Evolutionary conservation across 306 rosid genomes (phyloP), one percentile per base, ranked within the genome.

Genomic region (Trifolium subterraneum): DNA sequence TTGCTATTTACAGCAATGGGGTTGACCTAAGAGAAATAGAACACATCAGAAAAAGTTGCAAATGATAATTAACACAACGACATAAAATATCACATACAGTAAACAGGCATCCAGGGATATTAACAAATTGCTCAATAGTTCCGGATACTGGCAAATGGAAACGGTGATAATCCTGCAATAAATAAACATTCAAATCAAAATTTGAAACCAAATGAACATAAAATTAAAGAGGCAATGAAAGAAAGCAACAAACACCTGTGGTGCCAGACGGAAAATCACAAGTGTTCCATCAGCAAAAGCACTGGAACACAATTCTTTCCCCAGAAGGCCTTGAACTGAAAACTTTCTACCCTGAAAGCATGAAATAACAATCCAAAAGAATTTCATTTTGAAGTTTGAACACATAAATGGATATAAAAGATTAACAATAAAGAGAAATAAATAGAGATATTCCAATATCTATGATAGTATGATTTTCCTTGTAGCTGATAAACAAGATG

Each of bases 1-100:
- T 91, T 91, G 88, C 98, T 94, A 83, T 94, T 94, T 54, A 94
- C 96, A 77, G 98, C 98, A 70, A 94, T 94, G 62, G 98, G 97
- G 75, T 94, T 91, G 61, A 94, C 98, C 98, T 94, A 39, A 27
- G 29, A 7, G 29, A 59, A 64, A 75, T 60, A 60, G 60, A 73
- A 31, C 51, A 45, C 42, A 19, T 14, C 12, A 47, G 68, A 19
- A 70, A 62, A 15, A 76, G 42, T 38, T 22, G 69, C 33, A 51
- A 72, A 58, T 62, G 19, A 74, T 31, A 74, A 70, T 27, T 48
- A 60, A 51, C 48, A 65, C 31, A 50, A 60, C 29, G 39, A 29
- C 41, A 69, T 59, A 38, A 66, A 79, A 41, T 73, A 66, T 81
- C 65, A 74, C 89, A 54, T 93, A 94, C 98, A 16, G 98, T 94